phyloP scores from a whole-genome alignment of 768 basidiomycete species.

The Kwoniella mangroviensis region DNA sequence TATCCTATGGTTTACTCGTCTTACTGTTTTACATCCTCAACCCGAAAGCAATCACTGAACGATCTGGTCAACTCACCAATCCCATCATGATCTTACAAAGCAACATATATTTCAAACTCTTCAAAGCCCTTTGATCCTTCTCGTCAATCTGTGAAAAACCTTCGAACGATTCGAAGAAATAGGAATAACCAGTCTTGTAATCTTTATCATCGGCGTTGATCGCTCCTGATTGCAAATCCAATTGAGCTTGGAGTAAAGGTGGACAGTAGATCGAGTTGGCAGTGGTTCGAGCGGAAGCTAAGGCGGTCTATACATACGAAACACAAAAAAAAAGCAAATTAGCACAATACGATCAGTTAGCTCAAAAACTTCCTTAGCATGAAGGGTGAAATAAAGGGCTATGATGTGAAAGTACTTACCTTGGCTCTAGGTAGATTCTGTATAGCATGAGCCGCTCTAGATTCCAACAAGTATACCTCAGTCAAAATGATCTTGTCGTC shows the following conservation, averaged over 20 bases:
- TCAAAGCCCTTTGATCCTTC: constrained; percentile 71
- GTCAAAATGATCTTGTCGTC: constrained; percentile 99
- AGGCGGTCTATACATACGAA: constrained; percentile 66
- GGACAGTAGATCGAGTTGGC: constrained; percentile 95
- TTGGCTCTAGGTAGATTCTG: constrained; percentile 90
- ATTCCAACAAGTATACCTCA: constrained; percentile 93
- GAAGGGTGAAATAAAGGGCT: background rate
- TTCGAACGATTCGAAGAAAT: constrained; percentile 97
- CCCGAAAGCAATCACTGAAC: background rate
- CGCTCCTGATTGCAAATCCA: constrained; percentile 74
- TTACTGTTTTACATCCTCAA: background rate
- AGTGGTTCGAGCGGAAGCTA: constrained; percentile 88
- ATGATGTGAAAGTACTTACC: constrained; percentile 59
- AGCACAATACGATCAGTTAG: background rate
- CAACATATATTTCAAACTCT: constrained; percentile 95
- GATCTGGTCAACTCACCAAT: constrained; percentile 64
- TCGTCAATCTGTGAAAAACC: constrained; percentile 74
- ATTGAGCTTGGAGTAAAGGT: constrained; percentile 66
- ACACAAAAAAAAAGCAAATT: background rate
- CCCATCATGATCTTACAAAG: constrained; percentile 98
- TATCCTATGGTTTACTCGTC: background rate
- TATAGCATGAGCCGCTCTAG: constrained; percentile 84
- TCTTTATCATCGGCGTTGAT: constrained; percentile 97
- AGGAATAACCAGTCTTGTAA: constrained; percentile 94
- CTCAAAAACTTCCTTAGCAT: too few species aligned